phyloP scores from a whole-genome alignment of 768 basidiomycete genomes.

The Boletus rubescentipes region DNA sequence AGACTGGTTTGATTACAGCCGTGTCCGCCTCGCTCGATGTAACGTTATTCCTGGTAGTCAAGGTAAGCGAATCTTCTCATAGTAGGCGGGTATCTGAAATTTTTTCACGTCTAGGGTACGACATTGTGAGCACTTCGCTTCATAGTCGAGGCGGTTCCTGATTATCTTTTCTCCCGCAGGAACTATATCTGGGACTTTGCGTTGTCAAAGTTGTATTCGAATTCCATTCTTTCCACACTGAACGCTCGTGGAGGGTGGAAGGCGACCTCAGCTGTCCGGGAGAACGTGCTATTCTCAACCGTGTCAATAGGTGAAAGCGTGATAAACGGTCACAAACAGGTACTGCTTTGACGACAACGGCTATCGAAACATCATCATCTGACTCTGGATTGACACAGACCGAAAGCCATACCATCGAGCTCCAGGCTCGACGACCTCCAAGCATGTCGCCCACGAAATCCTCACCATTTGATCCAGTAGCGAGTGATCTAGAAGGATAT shows the following conservation, averaged over 20 bases:
- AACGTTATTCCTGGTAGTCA: constrained; percentile 21
- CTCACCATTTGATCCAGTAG: not conserved
- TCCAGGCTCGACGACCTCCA: not conserved
- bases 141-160: not conserved
- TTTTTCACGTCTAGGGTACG: constrained; percentile 2
- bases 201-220: constrained; percentile 29
- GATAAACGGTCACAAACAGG: constrained; percentile 2
- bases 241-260: constrained; percentile 27
- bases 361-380: not conserved
- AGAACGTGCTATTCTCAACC: constrained; percentile 12
- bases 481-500: not conserved
- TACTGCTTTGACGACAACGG: not conserved
- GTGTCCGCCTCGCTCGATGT: constrained; percentile 21
- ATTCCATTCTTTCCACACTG: constrained; percentile 22
- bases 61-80: constrained; percentile 1
- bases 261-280: not conserved
- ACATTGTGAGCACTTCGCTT: constrained; percentile 3
- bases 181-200: constrained; percentile 29
- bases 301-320: not conserved
- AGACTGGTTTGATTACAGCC: constrained; percentile 27
- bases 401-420: constrained; percentile 3
- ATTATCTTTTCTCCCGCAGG: not conserved
- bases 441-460: not conserved
- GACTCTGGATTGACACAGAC: not conserved
- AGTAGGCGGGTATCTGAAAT: not conserved